A percentile compares a stretch with the other conserved stretches of the same genome.
These are phyloP conservation scores for Pythium grandisporangium DNA, from an alignment of 352 stramenopile species.

Conservation along the genomic window DNA sequence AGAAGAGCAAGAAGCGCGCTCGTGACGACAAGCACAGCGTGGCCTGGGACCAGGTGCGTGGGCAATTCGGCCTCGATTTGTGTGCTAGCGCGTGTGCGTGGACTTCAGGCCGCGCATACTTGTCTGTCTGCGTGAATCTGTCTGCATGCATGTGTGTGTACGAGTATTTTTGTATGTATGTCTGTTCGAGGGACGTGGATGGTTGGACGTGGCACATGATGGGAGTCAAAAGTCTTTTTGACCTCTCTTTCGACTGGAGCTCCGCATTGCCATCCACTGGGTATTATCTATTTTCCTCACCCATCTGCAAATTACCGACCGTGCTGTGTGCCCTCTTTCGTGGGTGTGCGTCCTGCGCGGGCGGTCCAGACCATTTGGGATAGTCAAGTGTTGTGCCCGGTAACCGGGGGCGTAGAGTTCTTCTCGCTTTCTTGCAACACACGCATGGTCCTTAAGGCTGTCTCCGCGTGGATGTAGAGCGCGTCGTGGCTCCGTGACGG, in stretches of 20 bases:
- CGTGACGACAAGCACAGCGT: constrained; percentile 27
- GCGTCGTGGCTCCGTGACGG: constrained; percentile 14
- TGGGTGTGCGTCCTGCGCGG: too few species aligned
- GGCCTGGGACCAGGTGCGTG: constrained; percentile 45
- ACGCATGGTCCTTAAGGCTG: constrained; percentile 88
- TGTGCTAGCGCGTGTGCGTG: too few species aligned
- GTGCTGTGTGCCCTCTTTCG: constrained; percentile 17
- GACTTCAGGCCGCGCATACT: too few species aligned
- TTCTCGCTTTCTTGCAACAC: constrained; percentile 71
- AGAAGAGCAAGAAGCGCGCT: constrained; percentile 66
- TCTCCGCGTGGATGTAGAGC: constrained; percentile 67
- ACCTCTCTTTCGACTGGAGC: too few species aligned
- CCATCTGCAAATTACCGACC: constrained; percentile 68
- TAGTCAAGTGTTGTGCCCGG: constrained; percentile 77
- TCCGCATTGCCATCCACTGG: too few species aligned
- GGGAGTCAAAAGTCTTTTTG: too few species aligned
- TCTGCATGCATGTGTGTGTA: constrained; percentile 12
- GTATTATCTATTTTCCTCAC: too few species aligned
- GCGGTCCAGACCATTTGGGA: constrained; percentile 83
- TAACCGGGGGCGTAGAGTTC: constrained; percentile 67
- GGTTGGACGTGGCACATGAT: too few species aligned
- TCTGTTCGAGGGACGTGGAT: too few species aligned
- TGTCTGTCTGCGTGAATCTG: neutral
- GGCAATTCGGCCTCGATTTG: too few species aligned
- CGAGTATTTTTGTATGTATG: constrained; percentile 11